Base-by-base conservation (phyloP, 495 filamentous ascomycete genomes). In the Penicillium dipodomyicola region DNA sequence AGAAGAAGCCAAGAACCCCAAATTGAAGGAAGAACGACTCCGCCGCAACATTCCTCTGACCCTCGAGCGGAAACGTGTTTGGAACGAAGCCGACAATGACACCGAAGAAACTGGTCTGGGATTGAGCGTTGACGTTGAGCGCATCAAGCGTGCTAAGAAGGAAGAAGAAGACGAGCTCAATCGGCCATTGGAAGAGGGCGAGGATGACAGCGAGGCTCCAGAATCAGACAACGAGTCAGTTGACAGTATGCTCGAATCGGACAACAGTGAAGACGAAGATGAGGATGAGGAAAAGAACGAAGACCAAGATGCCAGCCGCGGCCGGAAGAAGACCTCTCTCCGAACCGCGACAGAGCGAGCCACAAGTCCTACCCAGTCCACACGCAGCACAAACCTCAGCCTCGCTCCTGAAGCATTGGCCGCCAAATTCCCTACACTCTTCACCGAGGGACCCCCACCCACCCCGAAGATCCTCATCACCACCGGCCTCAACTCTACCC, bases 81-180 rank as follows among this genome's bases (percentile, higher is more conserved):
- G 92, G 93, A 94, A 97, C 64, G 89, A 95, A 39, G 83, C 87
- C n/a, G 88, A 89, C 54, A 86, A 87, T 44, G 90, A 81, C 52
- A 70, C 69, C 30, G 75, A 77, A 41, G 76, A 89, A 59, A 81
- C 83, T 61, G 77, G 75, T 0, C 73, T 96, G 42, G 87, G 89
- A 23, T 70, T 87, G 56, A 88, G 85, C 52, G 86, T 95, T 9
- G 88, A 96, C 69, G 81, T 93, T 41, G 86, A 87, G 67, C 80
- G 85, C 62, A 77, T 89, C 68, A 92, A 90, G 76, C 77, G 86
- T 61, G 80, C 83, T 65, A 86, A 85, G 65, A 70, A 86, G 55
- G 84, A 88, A 66, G 78, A 86, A 67, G 83, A 84, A 51, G 82
- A 85, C 58, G 80, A 73, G 41, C 59, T 69, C 30, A 74, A 77